A percentile compares a stretch with the other conserved stretches of the same genome.
Evolutionary conservation across 2,329 filamentous ascomycete species (phyloP).

Genomic region (Hawksworthiomyces lignivorus): DNA sequence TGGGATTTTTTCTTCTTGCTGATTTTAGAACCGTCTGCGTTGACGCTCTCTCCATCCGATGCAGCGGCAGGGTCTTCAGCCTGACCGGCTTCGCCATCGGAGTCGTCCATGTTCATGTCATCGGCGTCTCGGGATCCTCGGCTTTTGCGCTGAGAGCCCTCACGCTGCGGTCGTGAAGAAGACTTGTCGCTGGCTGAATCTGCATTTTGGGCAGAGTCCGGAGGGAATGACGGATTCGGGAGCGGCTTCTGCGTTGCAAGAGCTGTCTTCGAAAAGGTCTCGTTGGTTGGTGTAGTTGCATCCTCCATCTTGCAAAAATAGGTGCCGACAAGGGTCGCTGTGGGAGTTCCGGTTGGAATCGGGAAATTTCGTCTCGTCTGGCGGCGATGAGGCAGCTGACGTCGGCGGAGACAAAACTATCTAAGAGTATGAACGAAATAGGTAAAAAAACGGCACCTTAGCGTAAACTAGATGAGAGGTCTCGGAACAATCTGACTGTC

Average conservation of each 20-base stretch:
- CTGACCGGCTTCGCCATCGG: constrained; percentile 52
- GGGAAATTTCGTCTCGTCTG: no score
- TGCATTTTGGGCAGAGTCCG: constrained; percentile 35
- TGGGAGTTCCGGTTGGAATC: no score
- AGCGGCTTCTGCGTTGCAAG: constrained; percentile 45
- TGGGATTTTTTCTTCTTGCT: constrained; percentile 95
- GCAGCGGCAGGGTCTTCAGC: constrained; percentile 42
- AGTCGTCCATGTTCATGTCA: constrained; percentile 71
- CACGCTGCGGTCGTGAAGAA: constrained; percentile 36
- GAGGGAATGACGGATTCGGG: constrained; percentile 36
- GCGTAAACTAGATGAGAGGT: no score
- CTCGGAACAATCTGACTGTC: no score
- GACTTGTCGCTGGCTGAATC: constrained; percentile 33
- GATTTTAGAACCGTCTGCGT: constrained; percentile 58
- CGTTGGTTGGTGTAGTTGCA: constrained; percentile 55
- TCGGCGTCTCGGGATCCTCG: constrained; percentile 37
- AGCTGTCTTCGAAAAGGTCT: constrained; percentile 36
- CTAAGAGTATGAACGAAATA: no score
- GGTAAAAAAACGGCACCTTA: no score
- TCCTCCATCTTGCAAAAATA: constrained; percentile 25
- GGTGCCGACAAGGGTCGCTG: constrained; percentile 32
- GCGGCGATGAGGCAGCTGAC: no score
- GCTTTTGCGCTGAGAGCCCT: constrained; percentile 49
- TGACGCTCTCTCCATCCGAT: constrained; percentile 60
- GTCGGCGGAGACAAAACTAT: no score